Percentiles rank a stretch among this genome's conserved stretches.
Evolutionary conservation across 495 filamentous ascomycete species (phyloP).

Genomic region (Penicillium egyptiacum): DNA sequence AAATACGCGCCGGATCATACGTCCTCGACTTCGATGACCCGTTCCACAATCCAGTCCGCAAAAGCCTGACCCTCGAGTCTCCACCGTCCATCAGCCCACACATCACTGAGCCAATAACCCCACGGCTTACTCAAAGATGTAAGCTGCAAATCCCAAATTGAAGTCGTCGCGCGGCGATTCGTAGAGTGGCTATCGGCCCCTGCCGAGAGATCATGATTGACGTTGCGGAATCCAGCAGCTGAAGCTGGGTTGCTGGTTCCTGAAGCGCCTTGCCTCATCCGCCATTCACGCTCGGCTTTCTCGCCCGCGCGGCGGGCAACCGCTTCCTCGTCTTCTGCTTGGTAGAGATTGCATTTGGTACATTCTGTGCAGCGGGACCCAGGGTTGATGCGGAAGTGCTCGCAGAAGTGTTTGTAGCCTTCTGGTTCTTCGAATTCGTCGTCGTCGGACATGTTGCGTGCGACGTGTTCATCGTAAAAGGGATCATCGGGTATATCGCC

Average conservation of each 20-base stretch:
- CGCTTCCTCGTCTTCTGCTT: constrained; percentile 77
- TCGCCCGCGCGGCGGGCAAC: constrained; percentile 73
- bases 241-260: constrained; percentile 16
- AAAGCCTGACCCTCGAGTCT: constrained; percentile 44
- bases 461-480: constrained; percentile 15
- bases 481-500: constrained; percentile 11
- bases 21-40: constrained; percentile 40
- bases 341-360: constrained; percentile 86
- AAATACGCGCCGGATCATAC: constrained; percentile 20
- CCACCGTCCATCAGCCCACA: constrained; percentile 44
- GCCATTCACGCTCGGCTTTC: constrained; percentile 81
- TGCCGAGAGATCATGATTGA: constrained; percentile 40
- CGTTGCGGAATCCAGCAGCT: constrained; percentile 25
- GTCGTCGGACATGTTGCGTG: constrained; percentile 22
- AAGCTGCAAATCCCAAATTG: constrained; percentile 22
- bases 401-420: constrained; percentile 89
- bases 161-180: constrained; percentile 8
- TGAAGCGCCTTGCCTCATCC: constrained; percentile 57
- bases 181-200: constrained; percentile 17
- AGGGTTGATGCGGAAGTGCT: constrained; percentile 80
- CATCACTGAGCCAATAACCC: constrained; percentile 40
- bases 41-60: constrained; percentile 49
- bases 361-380: constrained; percentile 74
- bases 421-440: constrained; percentile 51
- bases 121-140: constrained; percentile 23